Conservation (phyloP, 768 basidiomycete genomes). For the Hericium rajendrae region DNA sequence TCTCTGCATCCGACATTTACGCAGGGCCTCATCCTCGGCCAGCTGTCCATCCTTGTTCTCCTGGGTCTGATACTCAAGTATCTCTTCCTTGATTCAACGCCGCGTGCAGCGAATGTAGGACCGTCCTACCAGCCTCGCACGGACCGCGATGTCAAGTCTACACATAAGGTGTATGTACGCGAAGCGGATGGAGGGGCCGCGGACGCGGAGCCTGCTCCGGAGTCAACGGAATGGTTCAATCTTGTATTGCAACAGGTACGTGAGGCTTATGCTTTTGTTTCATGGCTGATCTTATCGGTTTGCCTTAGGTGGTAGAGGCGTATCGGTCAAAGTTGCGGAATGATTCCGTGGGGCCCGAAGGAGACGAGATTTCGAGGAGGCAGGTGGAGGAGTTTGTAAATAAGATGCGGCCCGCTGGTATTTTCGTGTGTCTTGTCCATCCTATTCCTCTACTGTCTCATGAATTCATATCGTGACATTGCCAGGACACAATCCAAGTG, state of each 20-base stretch:
- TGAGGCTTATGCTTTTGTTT: background rate
- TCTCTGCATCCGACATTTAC: conserved; percentile 86
- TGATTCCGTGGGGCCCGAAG: conserved; percentile 58
- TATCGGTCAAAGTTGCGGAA: conserved; percentile 74
- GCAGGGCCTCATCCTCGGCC: conserved; percentile 88
- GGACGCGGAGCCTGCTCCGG: conserved; percentile 29
- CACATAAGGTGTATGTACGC: background rate
- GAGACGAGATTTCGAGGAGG: conserved; percentile 74
- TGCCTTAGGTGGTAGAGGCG: conserved; percentile 44
- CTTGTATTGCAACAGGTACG: conserved; percentile 70
- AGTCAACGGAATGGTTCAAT: conserved; percentile 92
- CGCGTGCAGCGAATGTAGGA: conserved; percentile 43
- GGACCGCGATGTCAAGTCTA: background rate
- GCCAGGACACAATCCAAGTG: conserved; percentile 76
- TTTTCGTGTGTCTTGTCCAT: conserved; percentile 41
- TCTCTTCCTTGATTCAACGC: conserved; percentile 78
- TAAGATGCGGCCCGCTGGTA: conserved; percentile 55
- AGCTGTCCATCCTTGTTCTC: conserved; percentile 76
- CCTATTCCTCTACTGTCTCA: background rate
- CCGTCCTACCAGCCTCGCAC: conserved; percentile 44
- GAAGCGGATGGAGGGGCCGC: background rate
- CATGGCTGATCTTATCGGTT: background rate
- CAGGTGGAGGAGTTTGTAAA: conserved; percentile 79
- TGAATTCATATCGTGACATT: background rate
- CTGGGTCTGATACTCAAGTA: conserved; percentile 82